Percentiles rank a stretch among this genome's conserved stretches.
These are phyloP conservation scores for Lasiodiplodia gonubiensis DNA, from an alignment of 2,329 filamentous ascomycete species.

Conservation along the genomic window DNA sequence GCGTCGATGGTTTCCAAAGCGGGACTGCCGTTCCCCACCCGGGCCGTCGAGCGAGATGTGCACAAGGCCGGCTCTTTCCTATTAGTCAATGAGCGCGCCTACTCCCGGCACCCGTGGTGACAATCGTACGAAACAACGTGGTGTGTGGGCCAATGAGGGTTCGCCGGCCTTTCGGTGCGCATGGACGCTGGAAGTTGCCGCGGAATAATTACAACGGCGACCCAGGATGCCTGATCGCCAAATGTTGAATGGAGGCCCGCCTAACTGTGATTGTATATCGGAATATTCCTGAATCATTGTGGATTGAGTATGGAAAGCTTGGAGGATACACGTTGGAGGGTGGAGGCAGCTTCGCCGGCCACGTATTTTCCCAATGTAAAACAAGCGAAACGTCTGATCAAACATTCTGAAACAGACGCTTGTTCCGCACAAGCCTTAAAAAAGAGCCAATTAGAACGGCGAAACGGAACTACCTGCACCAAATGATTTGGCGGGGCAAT, in stretches of 20 bases:
- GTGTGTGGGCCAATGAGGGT: background rate
- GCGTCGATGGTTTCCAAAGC: constrained; percentile 1
- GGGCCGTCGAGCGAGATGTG: constrained; percentile 9
- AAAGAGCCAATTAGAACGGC: background rate
- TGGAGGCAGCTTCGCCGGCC: background rate
- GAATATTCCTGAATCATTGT: background rate
- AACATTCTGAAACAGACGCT: constrained; percentile 18
- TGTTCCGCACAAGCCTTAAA: background rate
- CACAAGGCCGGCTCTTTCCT: background rate
- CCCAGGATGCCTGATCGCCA: background rate
- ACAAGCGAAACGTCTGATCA: background rate
- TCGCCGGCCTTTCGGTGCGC: background rate
- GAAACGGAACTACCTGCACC: background rate
- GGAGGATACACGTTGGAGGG: background rate
- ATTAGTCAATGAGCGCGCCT: background rate
- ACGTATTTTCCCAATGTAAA: no score
- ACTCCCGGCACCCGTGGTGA: background rate
- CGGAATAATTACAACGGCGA: background rate
- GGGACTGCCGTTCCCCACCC: background rate
- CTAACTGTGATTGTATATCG: background rate
- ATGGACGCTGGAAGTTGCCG: constrained; percentile 4
- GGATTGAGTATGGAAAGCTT: background rate
- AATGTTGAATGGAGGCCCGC: background rate
- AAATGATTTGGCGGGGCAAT: background rate
- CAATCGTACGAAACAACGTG: background rate